Base-by-base conservation (phyloP, 106 monocot genomes). In the Acorus calamus region DNA sequence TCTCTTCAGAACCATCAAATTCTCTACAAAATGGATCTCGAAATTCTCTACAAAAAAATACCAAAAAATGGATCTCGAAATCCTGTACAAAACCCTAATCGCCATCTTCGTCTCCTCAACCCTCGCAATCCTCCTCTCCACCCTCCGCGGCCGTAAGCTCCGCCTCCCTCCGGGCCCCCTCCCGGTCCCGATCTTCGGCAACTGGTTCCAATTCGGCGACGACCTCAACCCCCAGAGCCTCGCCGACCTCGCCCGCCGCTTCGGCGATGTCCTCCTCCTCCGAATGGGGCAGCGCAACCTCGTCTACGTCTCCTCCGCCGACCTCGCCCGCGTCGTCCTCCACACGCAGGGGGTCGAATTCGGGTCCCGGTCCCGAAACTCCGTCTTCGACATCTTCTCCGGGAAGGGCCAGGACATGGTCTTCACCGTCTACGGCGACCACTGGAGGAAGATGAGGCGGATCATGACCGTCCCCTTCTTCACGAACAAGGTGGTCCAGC, bases 381-480 rank as follows among this genome's bases (percentile, higher is more conserved):
- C 84, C 67, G 88, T 88, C 49, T 80, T 88, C 75, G 88, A 88
- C 62, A 88, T 88, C 68, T 88, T 88, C 81, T 84, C 88, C 43
- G 88, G 84, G 4, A 69, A 88, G 55, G 88, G 88, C 58, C 88
- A 88, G 83, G 88, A 88, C 75, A 84, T 88, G 88, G 88, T 88
- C 56, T 88, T 88, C 84, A 88, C 88, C 51, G 88, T 88, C 42
- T 88, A 88, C 69, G 84, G 88, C 56, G 88, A 88, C 49, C 88
- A 88, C 75, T 88, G 88, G 88, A 71, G 88, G 59, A 88, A 88
- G 78, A 88, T 88, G 88, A 77, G 88, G n/a, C 68, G 88, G 10
- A 88, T 88, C 78, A 84, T 88, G 88, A 88, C 88, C 62, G 88
- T 88, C 11, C 88, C 88, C 61, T 88, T 88, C 78, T 88, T 88